phyloP scores from a whole-genome alignment of 768 basidiomycete genomes.

The Amanita molliuscula region DNA sequence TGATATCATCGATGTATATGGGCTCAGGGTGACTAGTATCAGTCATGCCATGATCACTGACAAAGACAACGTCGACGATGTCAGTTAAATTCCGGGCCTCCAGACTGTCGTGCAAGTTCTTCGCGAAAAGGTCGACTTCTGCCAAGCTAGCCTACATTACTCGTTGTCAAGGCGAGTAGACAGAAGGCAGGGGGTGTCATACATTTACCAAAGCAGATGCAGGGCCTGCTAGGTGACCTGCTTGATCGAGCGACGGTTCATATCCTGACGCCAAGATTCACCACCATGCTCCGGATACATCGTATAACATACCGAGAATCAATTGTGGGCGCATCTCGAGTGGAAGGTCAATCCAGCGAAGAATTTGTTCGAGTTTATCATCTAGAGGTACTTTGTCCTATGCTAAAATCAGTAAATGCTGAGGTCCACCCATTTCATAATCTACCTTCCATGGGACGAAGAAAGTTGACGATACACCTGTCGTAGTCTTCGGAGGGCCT shows the following conservation, averaged over 20 bases:
- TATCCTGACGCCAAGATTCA: constrained; percentile 38
- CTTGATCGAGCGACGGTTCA: constrained; percentile 81
- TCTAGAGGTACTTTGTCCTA: constrained; percentile 54
- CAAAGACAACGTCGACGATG: constrained; percentile 83
- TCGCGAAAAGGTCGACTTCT: constrained; percentile 66
- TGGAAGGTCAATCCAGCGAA: constrained; percentile 77
- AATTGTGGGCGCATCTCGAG: constrained; percentile 64
- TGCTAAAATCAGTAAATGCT: constrained; percentile 1
- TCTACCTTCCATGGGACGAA: constrained; percentile 70
- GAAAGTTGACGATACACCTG: constrained; percentile 60
- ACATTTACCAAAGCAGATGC: constrained; percentile 64
- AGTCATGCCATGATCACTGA: constrained; percentile 89
- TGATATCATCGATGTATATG: constrained; percentile 74
- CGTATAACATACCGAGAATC: constrained; percentile 45
- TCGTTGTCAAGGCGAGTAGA: constrained; percentile 1
- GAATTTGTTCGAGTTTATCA: constrained; percentile 67
- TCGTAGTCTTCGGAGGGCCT: constrained; percentile 63
- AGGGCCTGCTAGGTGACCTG: constrained; percentile 66
- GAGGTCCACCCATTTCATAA: constrained; percentile 5
- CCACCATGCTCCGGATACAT: constrained; percentile 5
- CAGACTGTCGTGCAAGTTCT: constrained; percentile 52
- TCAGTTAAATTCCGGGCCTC: constrained; percentile 65
- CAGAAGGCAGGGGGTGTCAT: constrained; percentile 14
- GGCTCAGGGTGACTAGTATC: constrained; percentile 73
- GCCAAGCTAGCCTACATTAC: constrained; percentile 45